Evolutionary conservation across 129 eudicot species (phyloP), one percentile per base, ranked within the genome.

Genomic region (Arctium minus): DNA sequence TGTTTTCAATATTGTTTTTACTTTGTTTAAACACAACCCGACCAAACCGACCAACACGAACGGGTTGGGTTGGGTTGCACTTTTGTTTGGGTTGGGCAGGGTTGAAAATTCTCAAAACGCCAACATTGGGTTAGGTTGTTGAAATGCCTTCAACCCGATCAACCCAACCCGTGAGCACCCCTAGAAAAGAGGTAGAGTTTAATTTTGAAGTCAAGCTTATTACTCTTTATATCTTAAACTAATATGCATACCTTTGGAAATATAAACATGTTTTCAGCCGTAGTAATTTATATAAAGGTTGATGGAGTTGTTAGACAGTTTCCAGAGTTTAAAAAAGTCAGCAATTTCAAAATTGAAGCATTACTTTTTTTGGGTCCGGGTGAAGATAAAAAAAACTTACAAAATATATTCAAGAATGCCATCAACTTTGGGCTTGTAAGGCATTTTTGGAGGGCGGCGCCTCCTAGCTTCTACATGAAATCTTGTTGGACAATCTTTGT

Each of bases 401-500:
- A 92, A 73, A 31, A 94, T 94, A 79, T 94, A 94, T 76, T 94
- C 98, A 65, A 91, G 97, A 84, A 91, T 88, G 62, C 98, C 97
- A 86, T 94, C 98, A 53, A 94, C 97, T 91, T 94, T 94, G 62
- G 93, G 93, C 82, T 94, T 94, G 89, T 79, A 89, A 40, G 88
- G 4, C 85, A 18, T 85, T 88, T 89, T 65, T 7, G 88, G 86
- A 71, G 91, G 84, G 29, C 97, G 89, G 32, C 88, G 81, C 60
- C 98, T 89, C 84, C 98, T 88, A 6, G 98, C 97, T 86, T 94
- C 97, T 18, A 91, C 97, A 79, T 94, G 98, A 85, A 94, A 94
- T 81, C 97, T 89, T 69, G 98, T 91, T 6, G 98, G 98, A 82
- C 97, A 94, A 5, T 94, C 96, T 88, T 89, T 89, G 77, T 88